phyloP scores from a whole-genome alignment of 768 basidiomycete species.

The Russula earlei region DNA sequence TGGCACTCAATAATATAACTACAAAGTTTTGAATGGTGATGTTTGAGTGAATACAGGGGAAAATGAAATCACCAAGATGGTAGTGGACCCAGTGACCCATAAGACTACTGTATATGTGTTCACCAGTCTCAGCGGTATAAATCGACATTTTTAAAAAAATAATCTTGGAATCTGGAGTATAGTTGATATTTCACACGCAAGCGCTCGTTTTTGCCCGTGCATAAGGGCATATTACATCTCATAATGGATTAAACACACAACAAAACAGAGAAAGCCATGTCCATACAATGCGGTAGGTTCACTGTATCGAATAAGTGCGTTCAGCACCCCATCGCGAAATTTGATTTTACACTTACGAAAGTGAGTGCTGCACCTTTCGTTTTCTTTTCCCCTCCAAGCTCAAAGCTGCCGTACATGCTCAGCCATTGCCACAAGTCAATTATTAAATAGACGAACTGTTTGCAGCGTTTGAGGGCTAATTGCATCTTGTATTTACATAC shows the following conservation, averaged over 20 bases:
- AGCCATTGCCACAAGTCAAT: background rate
- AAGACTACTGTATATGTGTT: too few relatives aligned
- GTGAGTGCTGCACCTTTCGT: constrained; percentile 93
- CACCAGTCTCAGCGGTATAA: too few relatives aligned
- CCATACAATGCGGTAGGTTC: constrained; percentile 3
- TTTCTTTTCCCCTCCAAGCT: constrained; percentile 99
- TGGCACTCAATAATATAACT: too few relatives aligned
- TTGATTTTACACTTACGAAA: constrained; percentile 57
- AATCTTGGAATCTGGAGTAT: too few relatives aligned
- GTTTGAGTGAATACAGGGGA: too few relatives aligned
- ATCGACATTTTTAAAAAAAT: background rate
- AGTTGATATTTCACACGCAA: too few relatives aligned
- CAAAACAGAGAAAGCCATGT: constrained; percentile 1
- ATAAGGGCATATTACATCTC: constrained; percentile 13
- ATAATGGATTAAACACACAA: constrained; percentile 14
- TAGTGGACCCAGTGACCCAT: too few relatives aligned
- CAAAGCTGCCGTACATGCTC: constrained; percentile 54
- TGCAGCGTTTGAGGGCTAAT: constrained; percentile 94
- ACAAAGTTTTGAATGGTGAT: too few relatives aligned
- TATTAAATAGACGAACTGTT: constrained; percentile 66
- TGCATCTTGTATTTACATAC: constrained; percentile 99
- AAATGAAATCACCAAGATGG: too few relatives aligned
- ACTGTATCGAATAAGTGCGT: background rate
- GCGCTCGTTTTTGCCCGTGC: constrained; percentile 1
- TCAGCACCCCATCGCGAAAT: background rate